Evolutionary conservation across 768 basidiomycete species (phyloP).

Genomic region (Mycena belliarum): DNA sequence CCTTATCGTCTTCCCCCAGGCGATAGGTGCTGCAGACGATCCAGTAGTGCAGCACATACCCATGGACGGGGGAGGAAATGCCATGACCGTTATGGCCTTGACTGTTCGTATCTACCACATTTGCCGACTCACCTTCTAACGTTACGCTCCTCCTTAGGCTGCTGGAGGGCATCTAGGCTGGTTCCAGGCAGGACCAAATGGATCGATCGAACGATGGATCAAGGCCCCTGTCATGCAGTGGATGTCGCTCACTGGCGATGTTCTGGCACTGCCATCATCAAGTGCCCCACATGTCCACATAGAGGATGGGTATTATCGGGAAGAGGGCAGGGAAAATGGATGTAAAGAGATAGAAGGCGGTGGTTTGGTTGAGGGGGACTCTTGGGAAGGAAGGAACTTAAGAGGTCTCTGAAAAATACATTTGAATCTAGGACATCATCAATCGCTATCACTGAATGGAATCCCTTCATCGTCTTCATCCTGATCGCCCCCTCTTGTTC

Average conservation of each 20-base stretch:
- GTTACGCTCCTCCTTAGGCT: background rate
- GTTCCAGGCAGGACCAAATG: slow-evolving; percentile 56
- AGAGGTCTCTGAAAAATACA: slow-evolving; percentile 54
- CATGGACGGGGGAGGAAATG: slow-evolving; percentile 52
- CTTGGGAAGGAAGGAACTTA: slow-evolving; percentile 54
- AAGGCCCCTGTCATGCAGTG: slow-evolving; percentile 74
- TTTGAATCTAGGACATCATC: slow-evolving; percentile 29
- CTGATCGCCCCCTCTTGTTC: slow-evolving; percentile 57
- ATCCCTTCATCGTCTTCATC: slow-evolving; percentile 66
- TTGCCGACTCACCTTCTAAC: background rate
- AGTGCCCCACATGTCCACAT: slow-evolving; percentile 36
- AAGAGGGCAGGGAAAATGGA: slow-evolving; percentile 56
- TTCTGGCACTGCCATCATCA: slow-evolving; percentile 40
- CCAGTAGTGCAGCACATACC: slow-evolving; percentile 71
- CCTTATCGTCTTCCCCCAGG: background rate
- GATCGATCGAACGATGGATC: slow-evolving; percentile 59
- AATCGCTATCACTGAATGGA: slow-evolving; percentile 89
- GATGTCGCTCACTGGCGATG: slow-evolving; percentile 59
- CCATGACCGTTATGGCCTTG: slow-evolving; percentile 57
- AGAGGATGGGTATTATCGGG: slow-evolving; percentile 62
- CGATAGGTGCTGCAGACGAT: slow-evolving; percentile 50
- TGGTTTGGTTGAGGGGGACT: slow-evolving; percentile 52
- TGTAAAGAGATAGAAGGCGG: slow-evolving; percentile 59
- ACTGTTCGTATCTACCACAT: slow-evolving; percentile 35
- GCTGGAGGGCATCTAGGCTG: slow-evolving; percentile 83